These are phyloP conservation scores for Scolecobasidium constrictum DNA, from an alignment of 2,329 filamentous ascomycete genomes.

Conservation along the genomic window DNA sequence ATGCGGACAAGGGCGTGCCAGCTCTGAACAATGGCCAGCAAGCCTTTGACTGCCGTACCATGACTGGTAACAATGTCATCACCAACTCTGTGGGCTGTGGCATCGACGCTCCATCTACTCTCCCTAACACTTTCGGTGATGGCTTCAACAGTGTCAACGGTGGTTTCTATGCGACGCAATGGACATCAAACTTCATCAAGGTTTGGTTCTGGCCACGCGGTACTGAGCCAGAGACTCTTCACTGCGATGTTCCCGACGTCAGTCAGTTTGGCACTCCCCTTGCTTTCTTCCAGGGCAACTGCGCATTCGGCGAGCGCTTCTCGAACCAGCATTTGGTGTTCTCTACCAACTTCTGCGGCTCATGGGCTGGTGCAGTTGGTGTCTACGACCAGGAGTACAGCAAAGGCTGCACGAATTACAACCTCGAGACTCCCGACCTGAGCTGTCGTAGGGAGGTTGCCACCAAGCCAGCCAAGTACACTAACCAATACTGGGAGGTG, in stretches of 20 bases:
- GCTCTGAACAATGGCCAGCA: too few relatives aligned
- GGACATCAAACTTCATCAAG: slow-evolving; percentile 15
- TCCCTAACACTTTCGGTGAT: slow-evolving; percentile 14
- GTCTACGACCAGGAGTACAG: slow-evolving; percentile 16
- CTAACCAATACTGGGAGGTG: slow-evolving; percentile 26
- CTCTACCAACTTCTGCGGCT: slow-evolving; percentile 30
- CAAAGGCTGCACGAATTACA: not conserved
- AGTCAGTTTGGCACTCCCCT: slow-evolving; percentile 50
- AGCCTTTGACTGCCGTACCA: slow-evolving; percentile 15
- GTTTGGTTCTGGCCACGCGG: slow-evolving; percentile 17
- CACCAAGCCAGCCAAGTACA: slow-evolving; percentile 18
- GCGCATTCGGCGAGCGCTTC: slow-evolving; percentile 26
- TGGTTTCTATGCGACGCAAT: slow-evolving; percentile 25
- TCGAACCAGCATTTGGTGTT: slow-evolving; percentile 27
- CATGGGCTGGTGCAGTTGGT: slow-evolving; percentile 20
- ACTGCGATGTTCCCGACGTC: slow-evolving; percentile 42
- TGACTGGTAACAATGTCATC: slow-evolving; percentile 1
- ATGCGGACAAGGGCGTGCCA: slow-evolving; percentile 11
- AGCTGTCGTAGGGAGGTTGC: slow-evolving; percentile 23
- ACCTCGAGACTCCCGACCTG: slow-evolving; percentile 11
- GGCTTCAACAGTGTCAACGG: slow-evolving; percentile 13
- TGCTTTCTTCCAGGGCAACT: slow-evolving; percentile 51
- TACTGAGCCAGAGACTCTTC: slow-evolving; percentile 30
- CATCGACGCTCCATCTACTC: slow-evolving; percentile 12
- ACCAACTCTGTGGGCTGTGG: slow-evolving; percentile 7